A percentile compares a stretch with the other conserved stretches of the same genome.
Evolutionary conservation across 257 asterid species (phyloP).

Genomic region (Fraxinus excelsior): DNA sequence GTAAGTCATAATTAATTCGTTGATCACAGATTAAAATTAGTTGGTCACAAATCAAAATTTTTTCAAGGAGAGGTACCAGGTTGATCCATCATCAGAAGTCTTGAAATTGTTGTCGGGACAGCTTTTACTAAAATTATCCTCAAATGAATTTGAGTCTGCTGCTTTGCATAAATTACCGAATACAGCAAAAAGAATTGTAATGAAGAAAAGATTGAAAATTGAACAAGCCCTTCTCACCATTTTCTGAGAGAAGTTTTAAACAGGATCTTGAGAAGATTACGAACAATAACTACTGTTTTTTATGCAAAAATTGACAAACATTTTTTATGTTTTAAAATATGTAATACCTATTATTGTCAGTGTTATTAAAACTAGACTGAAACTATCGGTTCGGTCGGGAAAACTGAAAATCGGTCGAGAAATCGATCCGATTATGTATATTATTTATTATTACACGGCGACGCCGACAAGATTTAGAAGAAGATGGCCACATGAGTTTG

Average conservation of each 20-base stretch:
- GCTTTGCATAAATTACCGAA: constrained; percentile 34
- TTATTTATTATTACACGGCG: not conserved
- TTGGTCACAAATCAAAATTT: no score
- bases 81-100: constrained; percentile 88
- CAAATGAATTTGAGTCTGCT: constrained; percentile 47
- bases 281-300: constrained; percentile 4
- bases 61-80: constrained; percentile 83
- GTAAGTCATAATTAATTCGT: no score
- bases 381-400: not conserved
- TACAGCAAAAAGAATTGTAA: constrained; percentile 27
- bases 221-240: constrained; percentile 53
- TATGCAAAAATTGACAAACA: constrained; percentile 6
- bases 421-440: not conserved
- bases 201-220: constrained; percentile 32
- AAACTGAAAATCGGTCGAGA: not conserved
- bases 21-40: no score
- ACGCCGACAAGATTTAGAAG: constrained; percentile 30
- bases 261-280: constrained; percentile 12
- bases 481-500: constrained; percentile 20
- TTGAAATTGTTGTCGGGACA: constrained; percentile 83
- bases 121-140: constrained; percentile 64
- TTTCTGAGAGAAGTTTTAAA: constrained; percentile 18
- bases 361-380: no score
- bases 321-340: no score
- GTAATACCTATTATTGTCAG: constrained; percentile 5